A percentile compares a stretch with the other conserved stretches of the same genome.
phyloP scores from a whole-genome alignment of 768 basidiomycete species.

The Boletus reticulatus region DNA sequence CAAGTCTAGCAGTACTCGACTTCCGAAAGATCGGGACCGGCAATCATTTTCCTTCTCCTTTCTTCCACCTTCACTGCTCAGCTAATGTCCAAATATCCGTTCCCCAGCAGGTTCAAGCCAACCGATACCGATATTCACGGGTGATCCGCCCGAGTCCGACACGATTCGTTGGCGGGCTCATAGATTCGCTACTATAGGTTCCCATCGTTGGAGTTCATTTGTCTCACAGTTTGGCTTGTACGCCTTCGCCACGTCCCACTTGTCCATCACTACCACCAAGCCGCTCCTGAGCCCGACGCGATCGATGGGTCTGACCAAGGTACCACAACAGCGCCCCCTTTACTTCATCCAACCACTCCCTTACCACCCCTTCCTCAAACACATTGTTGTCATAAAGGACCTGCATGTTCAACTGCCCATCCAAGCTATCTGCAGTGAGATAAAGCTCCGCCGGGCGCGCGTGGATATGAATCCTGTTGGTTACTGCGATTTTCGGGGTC shows the following conservation, averaged over 20 bases:
- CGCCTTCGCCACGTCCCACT: background rate
- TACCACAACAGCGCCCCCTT: constrained; percentile 33
- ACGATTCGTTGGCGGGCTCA: no score
- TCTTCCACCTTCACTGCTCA: no score
- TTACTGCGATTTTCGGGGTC: constrained; percentile 11
- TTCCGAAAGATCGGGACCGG: no score
- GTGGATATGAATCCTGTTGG: constrained; percentile 29
- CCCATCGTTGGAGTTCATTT: no score
- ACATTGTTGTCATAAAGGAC: constrained; percentile 46
- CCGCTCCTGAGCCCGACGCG: background rate
- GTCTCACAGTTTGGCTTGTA: background rate
- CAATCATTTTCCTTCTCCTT: no score
- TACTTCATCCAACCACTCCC: constrained; percentile 50
- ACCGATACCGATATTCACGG: no score
- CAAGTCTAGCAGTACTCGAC: no score
- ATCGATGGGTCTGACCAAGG: constrained; percentile 18
- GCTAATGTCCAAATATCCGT: no score
- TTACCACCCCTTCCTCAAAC: constrained; percentile 38
- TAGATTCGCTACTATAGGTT: no score
- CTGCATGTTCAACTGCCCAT: constrained; percentile 32
- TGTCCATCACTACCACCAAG: background rate
- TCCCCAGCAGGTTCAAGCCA: no score
- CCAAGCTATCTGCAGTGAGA: constrained; percentile 39
- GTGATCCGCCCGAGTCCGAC: no score
- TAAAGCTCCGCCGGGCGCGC: constrained; percentile 38